Conservation (phyloP, 805 yeast species). For the Isabelozyma gotoi region DNA sequence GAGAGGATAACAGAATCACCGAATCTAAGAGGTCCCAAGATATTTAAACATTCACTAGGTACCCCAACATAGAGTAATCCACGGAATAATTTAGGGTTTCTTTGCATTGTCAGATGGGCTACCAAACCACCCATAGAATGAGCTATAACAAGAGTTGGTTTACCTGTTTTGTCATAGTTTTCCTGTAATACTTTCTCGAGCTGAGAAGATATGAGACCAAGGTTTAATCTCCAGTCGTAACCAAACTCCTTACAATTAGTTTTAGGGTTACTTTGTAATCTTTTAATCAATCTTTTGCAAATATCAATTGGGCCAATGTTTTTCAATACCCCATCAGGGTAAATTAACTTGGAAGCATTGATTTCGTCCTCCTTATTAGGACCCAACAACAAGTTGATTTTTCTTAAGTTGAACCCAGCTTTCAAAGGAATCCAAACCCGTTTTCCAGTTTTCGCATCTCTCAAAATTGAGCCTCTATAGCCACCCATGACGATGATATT, state of each 20-base stretch:
- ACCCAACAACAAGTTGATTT: conserved; percentile 69
- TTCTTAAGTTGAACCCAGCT: conserved; percentile 76
- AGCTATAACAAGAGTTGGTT: conserved; percentile 70
- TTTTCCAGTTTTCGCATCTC: conserved; percentile 62
- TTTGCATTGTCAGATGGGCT: conserved; percentile 75
- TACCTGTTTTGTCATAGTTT: conserved; percentile 48
- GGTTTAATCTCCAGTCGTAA: conserved; percentile 90
- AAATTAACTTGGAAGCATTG: conserved; percentile 49
- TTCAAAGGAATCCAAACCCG: conserved; percentile 85
- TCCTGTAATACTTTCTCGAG: conserved; percentile 48
- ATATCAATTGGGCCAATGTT: conserved; percentile 89
- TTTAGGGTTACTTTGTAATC: conserved; percentile 53
- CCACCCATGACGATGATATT: conserved; percentile 85
- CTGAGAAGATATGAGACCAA: conserved; percentile 52
- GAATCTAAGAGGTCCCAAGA: conserved; percentile 78
- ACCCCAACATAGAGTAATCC: conserved; percentile 81
- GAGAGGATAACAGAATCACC: conserved; percentile 80
- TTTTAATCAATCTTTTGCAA: conserved; percentile 57
- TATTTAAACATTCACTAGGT: conserved; percentile 82
- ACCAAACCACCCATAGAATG: conserved; percentile 95
- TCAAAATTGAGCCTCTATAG: conserved; percentile 76
- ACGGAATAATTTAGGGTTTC: conserved; percentile 64
- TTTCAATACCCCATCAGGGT: conserved; percentile 74
- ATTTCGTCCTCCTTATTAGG: conserved; percentile 71
- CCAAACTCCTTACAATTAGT: conserved; percentile 72